A percentile compares a stretch with the other conserved stretches of the same genome.
Conservation (phyloP, 2,329 filamentous ascomycete genomes). For the Rhytidhysteron rufulum region DNA sequence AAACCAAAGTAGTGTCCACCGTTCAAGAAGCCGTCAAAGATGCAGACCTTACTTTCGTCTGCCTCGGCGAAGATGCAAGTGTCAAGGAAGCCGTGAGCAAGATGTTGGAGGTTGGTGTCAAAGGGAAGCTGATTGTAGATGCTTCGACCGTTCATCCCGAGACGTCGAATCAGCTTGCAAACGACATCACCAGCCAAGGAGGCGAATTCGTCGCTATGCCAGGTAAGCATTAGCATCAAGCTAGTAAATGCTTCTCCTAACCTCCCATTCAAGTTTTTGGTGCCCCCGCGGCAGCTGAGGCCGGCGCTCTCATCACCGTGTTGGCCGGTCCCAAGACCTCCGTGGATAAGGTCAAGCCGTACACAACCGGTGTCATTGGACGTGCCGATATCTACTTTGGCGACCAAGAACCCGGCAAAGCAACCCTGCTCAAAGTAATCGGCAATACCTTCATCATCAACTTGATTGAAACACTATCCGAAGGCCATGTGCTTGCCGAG, state of each 20-base stretch:
- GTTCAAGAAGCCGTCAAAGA: slow-evolving; percentile 63
- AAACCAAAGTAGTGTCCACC: slow-evolving; percentile 60
- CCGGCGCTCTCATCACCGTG: slow-evolving; percentile 68
- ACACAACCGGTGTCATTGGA: slow-evolving; percentile 69
- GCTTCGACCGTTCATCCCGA: slow-evolving; percentile 86
- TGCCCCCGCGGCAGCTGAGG: slow-evolving; percentile 65
- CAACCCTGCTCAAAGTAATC: slow-evolving; percentile 72
- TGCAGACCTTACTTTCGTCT: slow-evolving; percentile 78
- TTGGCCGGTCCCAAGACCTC: slow-evolving; percentile 61
- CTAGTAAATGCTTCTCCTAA: slow-evolving; percentile 8
- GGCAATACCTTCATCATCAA: slow-evolving; percentile 84
- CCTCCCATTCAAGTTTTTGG: slow-evolving; percentile 57
- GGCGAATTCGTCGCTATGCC: slow-evolving; percentile 73
- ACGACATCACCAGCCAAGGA: slow-evolving; percentile 55
- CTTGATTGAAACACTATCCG: slow-evolving; percentile 75
- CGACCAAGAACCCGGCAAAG: slow-evolving; percentile 64
- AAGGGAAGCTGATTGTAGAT: slow-evolving; percentile 77
- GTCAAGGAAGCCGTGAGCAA: slow-evolving; percentile 60
- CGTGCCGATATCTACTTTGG: slow-evolving; percentile 67
- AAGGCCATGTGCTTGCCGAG: slow-evolving; percentile 75
- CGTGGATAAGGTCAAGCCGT: slow-evolving; percentile 64
- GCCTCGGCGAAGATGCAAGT: slow-evolving; percentile 73
- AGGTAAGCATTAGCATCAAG: slow-evolving; percentile 30
- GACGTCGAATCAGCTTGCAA: slow-evolving; percentile 64
- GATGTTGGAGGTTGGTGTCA: slow-evolving; percentile 55